These are phyloP conservation scores for Eucalyptus rudis DNA, from an alignment of 345 rosid genomes.

Conservation along the genomic window DNA sequence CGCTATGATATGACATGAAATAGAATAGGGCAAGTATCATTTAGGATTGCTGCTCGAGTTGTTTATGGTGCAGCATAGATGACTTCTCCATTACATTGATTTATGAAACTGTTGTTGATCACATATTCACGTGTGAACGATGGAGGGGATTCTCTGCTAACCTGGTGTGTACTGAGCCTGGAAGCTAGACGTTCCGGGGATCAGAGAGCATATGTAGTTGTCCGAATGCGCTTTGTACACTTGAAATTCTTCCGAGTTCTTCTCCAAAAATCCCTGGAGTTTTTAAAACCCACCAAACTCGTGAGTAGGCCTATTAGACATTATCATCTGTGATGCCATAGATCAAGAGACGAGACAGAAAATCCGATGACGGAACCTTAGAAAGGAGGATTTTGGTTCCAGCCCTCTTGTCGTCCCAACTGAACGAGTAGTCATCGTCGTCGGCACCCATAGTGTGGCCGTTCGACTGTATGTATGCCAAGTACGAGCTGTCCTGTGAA, in stretches of 20 bases:
- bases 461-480: conserved; percentile 44
- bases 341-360: background rate
- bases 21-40: background rate
- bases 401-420: conserved; percentile 71
- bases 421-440: conserved; percentile 51
- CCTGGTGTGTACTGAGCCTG: conserved; percentile 67
- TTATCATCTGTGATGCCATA: background rate
- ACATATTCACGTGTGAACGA: background rate
- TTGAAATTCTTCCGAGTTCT: conserved; percentile 27
- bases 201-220: conserved; percentile 53
- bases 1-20: background rate
- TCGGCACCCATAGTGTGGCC: conserved; percentile 54
- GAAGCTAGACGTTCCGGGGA: conserved; percentile 44
- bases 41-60: background rate
- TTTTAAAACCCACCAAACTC: background rate
- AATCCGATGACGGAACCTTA: conserved; percentile 11
- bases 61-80: background rate
- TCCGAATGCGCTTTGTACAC: conserved; percentile 52
- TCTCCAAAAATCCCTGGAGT: conserved; percentile 45
- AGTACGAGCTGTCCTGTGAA: conserved; percentile 29
- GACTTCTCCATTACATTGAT: background rate
- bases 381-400: conserved; percentile 65
- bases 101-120: background rate
- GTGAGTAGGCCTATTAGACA: background rate
- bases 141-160: background rate